Percentiles rank a stretch among this genome's conserved stretches.
Conservation (phyloP, 2,329 filamentous ascomycete species). For the Chaetomium sp. region DNA sequence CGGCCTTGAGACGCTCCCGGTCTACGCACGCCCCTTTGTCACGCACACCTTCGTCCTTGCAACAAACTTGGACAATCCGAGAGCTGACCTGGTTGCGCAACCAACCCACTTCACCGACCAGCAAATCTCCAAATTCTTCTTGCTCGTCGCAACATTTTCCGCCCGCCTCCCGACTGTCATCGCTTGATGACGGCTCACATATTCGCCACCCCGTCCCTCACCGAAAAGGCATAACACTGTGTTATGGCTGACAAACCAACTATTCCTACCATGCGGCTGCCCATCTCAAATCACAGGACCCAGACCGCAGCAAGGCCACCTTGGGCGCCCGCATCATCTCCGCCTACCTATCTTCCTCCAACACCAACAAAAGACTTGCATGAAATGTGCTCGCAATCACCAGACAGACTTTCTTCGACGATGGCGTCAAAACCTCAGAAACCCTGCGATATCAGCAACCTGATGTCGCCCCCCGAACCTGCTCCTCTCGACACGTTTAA, state of each 20-base stretch:
- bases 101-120: background rate
- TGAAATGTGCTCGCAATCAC: conserved; percentile 13
- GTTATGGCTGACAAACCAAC: conserved; percentile 32
- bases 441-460: conserved; percentile 52
- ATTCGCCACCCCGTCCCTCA: conserved; percentile 29
- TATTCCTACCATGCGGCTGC: conserved; percentile 16
- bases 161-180: background rate
- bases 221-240: conserved; percentile 26
- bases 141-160: background rate
- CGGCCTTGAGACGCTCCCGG: conserved; percentile 17
- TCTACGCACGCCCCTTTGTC: conserved; percentile 9
- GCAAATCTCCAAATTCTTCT: background rate
- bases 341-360: conserved; percentile 21
- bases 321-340: conserved; percentile 24
- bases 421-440: conserved; percentile 42
- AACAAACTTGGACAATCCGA: background rate
- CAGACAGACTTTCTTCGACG: background rate
- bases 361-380: conserved; percentile 29
- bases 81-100: conserved; percentile 7
- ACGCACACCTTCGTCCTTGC: background rate
- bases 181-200: conserved; percentile 27
- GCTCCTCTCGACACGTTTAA: conserved; percentile 56
- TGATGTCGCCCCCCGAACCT: conserved; percentile 66
- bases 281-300: conserved; percentile 20
- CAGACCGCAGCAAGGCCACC: conserved; percentile 22